Conservation (phyloP, 1,284 basidiomycete species). For the Ustilago bromivora region DNA sequence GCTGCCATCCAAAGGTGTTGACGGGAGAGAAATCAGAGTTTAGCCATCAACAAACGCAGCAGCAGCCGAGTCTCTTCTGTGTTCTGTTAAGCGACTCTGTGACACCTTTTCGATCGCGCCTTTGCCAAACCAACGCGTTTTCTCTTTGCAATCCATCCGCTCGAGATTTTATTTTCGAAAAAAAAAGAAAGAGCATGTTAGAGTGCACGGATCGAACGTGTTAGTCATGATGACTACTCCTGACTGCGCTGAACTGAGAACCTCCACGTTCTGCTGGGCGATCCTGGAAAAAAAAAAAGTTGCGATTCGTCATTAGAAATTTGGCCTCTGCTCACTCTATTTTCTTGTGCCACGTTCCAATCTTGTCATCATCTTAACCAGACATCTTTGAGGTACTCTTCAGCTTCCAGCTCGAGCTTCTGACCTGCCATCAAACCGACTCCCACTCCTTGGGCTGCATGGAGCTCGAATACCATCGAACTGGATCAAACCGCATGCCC, state of each 20-base stretch:
- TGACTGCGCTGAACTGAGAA: not conserved
- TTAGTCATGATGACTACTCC: not conserved
- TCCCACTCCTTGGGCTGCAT: no score
- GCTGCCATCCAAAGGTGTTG: not conserved
- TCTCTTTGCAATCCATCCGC: no score
- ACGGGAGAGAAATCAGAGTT: not conserved
- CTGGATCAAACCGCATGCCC: not conserved
- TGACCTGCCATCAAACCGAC: no score
- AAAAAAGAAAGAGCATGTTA: not conserved
- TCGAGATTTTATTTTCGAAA: no score
- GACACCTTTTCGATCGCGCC: no score
- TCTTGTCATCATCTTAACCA: not conserved
- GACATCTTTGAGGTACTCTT: no score
- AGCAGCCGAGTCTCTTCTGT: not conserved
- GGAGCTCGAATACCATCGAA: no score
- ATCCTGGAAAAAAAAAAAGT: not conserved
- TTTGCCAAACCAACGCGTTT: no score
- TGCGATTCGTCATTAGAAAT: not conserved
- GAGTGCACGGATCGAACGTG: not conserved
- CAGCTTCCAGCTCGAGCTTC: no score
- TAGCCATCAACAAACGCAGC: not conserved
- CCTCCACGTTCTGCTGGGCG: not conserved
- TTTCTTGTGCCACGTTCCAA: not conserved
- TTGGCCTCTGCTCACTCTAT: no score
- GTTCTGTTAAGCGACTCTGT: not conserved